Base-by-base conservation (phyloP, 345 rosid species). In the Kandelia obovata region DNA sequence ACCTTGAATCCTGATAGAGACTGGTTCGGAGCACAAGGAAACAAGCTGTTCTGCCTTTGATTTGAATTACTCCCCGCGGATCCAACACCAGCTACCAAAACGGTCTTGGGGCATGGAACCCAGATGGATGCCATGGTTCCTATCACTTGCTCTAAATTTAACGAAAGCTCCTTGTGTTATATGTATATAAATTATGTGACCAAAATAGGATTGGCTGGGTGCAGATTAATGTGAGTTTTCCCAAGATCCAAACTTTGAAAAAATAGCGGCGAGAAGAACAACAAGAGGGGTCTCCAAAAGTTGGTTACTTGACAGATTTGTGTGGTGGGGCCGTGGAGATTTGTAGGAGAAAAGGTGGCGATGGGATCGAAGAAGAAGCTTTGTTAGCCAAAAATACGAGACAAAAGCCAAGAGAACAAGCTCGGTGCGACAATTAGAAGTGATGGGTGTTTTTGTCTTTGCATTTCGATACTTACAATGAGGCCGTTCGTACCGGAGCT, bases 101-200 rank as follows among this genome's bases (percentile, higher is more conserved):
- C 76, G 71, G 88, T 78, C 73, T 92, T 92, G 62, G 92, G 86
- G 73, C 83, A 84, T 26, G 98, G 88, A 62, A 83, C 80, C 0
- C 89, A 77, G 59, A 77, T 72, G 37, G 92, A 83, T 21, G 90
- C 88, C 98, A 92, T 92, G 65, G 31, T 47, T 57, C n/a, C n/a
- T 43, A 13, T 32, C 28, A 57, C 51, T 16, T 28, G 56, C 62
- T 35, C 68, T 56, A 55, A 10, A 27, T 16, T 25, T 8, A 17
- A 20, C 1, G 11, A 61, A 43, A 43, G 17, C 17, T 11, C 17
- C 49, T 43, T 13, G 5, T 10, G 17, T 43, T 3, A 13, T 43
- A 43, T 43, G 17, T 11, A 43, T 43, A 43, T 43, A 43, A 2
- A 13, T 43, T 13, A 31, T 51, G 66, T 26, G 7, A 17, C 30